Base-by-base conservation (phyloP, 805 yeast genomes). In the Lipomyces mesembrius region DNA sequence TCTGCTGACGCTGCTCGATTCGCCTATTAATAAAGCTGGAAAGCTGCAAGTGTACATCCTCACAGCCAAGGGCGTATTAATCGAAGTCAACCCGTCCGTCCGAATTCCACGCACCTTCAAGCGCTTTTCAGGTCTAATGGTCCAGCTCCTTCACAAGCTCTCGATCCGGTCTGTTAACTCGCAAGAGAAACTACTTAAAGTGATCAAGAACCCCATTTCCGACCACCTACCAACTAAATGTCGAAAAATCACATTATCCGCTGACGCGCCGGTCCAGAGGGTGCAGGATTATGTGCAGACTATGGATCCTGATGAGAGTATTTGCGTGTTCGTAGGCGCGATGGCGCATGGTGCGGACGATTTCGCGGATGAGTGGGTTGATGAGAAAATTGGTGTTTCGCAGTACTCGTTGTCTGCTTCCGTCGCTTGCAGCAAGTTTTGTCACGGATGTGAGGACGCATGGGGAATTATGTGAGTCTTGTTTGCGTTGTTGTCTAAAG, bases 281-380 rank as follows among this genome's bases (percentile, higher is more conserved):
- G 97, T 92, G 3, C 96, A 92, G 79, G 97, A 93, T 75, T 93
- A 91, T 77, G 93, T 93, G 52, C 79, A 78, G 20, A 88, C 88
- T 66, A 81, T 95, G 73, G 97, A 87, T 73, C 88, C 87, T 2
- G 96, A 91, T 76, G 97, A 95, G 81, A 90, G 97, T 76, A 88
- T 95, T 73, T 95, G 99, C 83, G 98, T 95, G 34, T 95, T 95
- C 79, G 98, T 95, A 58, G 99, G 99, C 77, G 97, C 99, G 58
- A 95, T 95, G 97, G 99, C 99, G 25, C 88, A 98, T 79, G 99
- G 99, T 76, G 90, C 89, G 77, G 99, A 95, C 79, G 92, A 88
- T 74, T 95, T 95, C 79, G 99, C 99, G 29, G 99, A 95, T 78
- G 98, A 93, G 79, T 94, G 79, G 76, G 97, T 94, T 56, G 98